Conservation (phyloP, 352 stramenopile genomes). For the Globisporangium sylvaticum region DNA sequence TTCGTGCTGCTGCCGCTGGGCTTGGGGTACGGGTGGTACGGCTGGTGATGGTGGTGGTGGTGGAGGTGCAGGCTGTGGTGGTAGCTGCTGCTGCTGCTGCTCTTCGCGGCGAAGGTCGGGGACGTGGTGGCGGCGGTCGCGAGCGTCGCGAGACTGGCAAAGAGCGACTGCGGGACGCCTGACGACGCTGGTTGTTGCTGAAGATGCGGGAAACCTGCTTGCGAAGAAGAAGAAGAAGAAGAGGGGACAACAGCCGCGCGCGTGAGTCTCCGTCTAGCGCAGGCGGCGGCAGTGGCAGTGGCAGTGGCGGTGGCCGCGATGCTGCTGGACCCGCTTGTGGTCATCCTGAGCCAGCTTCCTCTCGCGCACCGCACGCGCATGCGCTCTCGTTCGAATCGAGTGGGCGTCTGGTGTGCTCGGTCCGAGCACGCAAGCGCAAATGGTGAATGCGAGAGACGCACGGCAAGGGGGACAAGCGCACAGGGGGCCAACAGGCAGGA, state of each 20-base stretch:
- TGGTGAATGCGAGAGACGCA: neutral
- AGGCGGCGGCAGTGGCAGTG: neutral
- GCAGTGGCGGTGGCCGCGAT: neutral
- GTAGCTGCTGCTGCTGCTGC: slow-evolving; percentile 2
- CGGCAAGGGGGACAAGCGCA: neutral
- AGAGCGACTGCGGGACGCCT: slow-evolving; percentile 8
- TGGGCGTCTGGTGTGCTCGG: neutral
- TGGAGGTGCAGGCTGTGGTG: slow-evolving; percentile 7
- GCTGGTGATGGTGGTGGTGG: slow-evolving; percentile 11
- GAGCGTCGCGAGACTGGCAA: slow-evolving; percentile 16
- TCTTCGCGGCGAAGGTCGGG: neutral
- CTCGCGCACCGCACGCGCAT: slow-evolving; percentile 6
- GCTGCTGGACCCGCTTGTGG: slow-evolving; percentile 7
- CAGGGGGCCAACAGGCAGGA: neutral
- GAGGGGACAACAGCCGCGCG: neutral
- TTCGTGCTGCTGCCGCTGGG: neutral
- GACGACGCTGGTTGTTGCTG: neutral
- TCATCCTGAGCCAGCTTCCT: slow-evolving; percentile 5
- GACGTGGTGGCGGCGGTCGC: slow-evolving; percentile 1
- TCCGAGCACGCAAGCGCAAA: slow-evolving; percentile 4
- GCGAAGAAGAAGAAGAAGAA: neutral
- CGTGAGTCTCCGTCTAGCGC: slow-evolving; percentile 7
- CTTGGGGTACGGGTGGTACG: slow-evolving; percentile 18
- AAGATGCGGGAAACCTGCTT: neutral
- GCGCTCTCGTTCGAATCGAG: neutral